Percentiles rank a stretch among this genome's conserved stretches.
These are phyloP conservation scores for Monosporozyma yasuniensis DNA, from an alignment of 805 yeast species.

Conservation along the genomic window DNA sequence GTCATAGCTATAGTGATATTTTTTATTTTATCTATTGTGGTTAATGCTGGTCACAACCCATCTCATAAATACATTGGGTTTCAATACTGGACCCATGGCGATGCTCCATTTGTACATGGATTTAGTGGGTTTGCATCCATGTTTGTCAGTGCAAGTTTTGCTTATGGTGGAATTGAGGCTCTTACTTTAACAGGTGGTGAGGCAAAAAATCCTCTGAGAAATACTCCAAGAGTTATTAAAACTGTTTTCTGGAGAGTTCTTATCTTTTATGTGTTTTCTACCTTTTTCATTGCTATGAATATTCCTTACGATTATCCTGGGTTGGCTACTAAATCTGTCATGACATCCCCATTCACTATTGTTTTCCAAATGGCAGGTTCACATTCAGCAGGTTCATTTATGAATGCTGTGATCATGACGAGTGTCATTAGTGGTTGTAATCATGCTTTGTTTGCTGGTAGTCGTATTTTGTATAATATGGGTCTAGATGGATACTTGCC, in stretches of 20 bases:
- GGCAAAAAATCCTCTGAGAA: slow-evolving; percentile 45
- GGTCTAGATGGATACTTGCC: slow-evolving; percentile 38
- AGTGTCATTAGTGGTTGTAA: slow-evolving; percentile 49
- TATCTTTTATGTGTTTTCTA: slow-evolving; percentile 45
- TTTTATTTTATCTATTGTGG: slow-evolving; percentile 47
- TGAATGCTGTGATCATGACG: slow-evolving; percentile 49
- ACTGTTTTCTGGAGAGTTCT: slow-evolving; percentile 51
- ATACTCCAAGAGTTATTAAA: slow-evolving; percentile 51
- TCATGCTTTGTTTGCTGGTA: slow-evolving; percentile 44
- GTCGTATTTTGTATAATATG: slow-evolving; percentile 41
- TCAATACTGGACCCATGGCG: slow-evolving; percentile 46
- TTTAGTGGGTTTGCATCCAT: slow-evolving; percentile 43
- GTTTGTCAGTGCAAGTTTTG: slow-evolving; percentile 46
- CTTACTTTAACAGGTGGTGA: slow-evolving; percentile 48
- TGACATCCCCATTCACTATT: slow-evolving; percentile 39
- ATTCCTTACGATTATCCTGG: slow-evolving; percentile 51
- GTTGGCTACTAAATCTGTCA: slow-evolving; percentile 24
- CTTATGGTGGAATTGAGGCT: slow-evolving; percentile 42
- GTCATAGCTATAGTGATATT: slow-evolving; percentile 49
- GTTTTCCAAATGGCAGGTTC: slow-evolving; percentile 46
- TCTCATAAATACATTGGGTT: slow-evolving; percentile 47
- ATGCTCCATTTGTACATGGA: slow-evolving; percentile 44
- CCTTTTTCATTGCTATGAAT: slow-evolving; percentile 51
- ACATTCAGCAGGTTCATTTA: slow-evolving; percentile 39
- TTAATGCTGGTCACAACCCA: slow-evolving; percentile 50